phyloP scores from a whole-genome alignment of 306 rosid genomes.

The Sphenostylis stenocarpa region DNA sequence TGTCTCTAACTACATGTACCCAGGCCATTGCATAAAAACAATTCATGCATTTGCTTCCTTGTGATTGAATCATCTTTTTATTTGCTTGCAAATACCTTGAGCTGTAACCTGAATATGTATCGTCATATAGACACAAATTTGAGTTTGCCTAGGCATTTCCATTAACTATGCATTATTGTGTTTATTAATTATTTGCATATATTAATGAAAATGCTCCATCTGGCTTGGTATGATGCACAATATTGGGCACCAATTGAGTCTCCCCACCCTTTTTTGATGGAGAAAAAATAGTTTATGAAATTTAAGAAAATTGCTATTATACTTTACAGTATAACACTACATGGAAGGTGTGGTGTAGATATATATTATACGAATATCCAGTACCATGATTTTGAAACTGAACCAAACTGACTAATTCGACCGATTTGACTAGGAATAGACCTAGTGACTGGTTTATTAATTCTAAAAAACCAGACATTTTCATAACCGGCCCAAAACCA shows the following conservation, averaged over 20 bases:
- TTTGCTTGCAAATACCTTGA: background rate
- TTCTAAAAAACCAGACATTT: background rate
- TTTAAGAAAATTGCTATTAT: background rate
- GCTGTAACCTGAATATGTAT: background rate
- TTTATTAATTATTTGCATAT: background rate
- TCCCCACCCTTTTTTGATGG: too few species aligned
- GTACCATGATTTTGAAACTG: too few species aligned
- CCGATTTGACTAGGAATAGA: too few species aligned
- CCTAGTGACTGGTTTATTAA: background rate
- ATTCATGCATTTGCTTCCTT: background rate
- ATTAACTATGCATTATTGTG: background rate
- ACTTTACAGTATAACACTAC: too few species aligned
- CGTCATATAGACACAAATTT: background rate
- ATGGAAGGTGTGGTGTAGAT: background rate
- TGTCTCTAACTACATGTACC: background rate
- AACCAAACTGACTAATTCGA: too few species aligned
- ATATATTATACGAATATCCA: background rate
- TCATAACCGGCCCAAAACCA: too few species aligned
- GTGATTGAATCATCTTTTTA: background rate
- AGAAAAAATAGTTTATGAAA: too few species aligned
- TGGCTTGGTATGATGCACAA: background rate
- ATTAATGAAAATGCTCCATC: background rate
- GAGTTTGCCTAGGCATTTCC: background rate
- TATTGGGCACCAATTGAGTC: background rate
- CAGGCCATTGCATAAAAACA: background rate